Evolutionary conservation across 495 filamentous ascomycete genomes (phyloP).

Genomic region (Rostrohypoxylon terebratum): DNA sequence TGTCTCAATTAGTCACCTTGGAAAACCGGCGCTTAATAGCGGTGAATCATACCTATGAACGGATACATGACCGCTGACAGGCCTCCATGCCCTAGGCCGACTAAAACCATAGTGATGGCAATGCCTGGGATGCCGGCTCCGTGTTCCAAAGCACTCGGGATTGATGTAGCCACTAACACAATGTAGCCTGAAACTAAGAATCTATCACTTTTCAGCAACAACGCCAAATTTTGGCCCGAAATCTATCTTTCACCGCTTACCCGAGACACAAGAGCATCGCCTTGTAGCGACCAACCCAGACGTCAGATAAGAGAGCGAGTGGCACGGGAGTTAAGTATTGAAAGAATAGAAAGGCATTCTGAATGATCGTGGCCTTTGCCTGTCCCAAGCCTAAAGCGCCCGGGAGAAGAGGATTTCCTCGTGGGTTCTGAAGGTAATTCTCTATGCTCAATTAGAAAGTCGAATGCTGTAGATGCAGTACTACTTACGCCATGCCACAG

Average conservation of each 20-base stretch:
- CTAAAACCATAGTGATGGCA: slow-evolving; percentile 1
- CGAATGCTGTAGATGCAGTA: not conserved
- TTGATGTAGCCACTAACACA: not conserved
- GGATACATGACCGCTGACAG: slow-evolving; percentile 18
- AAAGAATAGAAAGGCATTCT: slow-evolving; percentile 20
- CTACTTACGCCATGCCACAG: slow-evolving; percentile 25
- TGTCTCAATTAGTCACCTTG: not conserved
- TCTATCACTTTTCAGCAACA: not conserved
- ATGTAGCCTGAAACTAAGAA: not conserved
- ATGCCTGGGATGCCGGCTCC: not conserved
- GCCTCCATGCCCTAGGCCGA: slow-evolving; percentile 13
- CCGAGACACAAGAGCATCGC: slow-evolving; percentile 5
- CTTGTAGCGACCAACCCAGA: slow-evolving; percentile 15
- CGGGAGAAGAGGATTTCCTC: not conserved
- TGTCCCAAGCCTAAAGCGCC: slow-evolving; percentile 10
- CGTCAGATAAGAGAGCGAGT: slow-evolving; percentile 5
- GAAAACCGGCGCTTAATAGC: not conserved
- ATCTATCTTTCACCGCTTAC: not conserved
- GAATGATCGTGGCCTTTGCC: slow-evolving; percentile 9
- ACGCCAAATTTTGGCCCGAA: not conserved
- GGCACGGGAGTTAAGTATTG: slow-evolving; percentile 14
- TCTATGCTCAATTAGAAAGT: not conserved
- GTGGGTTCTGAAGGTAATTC: slow-evolving; percentile 6
- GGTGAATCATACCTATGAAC: not conserved
- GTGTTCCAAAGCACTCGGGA: not conserved